These are phyloP conservation scores for Penicillium manginii DNA, from an alignment of 495 filamentous ascomycete species.

Conservation along the genomic window DNA sequence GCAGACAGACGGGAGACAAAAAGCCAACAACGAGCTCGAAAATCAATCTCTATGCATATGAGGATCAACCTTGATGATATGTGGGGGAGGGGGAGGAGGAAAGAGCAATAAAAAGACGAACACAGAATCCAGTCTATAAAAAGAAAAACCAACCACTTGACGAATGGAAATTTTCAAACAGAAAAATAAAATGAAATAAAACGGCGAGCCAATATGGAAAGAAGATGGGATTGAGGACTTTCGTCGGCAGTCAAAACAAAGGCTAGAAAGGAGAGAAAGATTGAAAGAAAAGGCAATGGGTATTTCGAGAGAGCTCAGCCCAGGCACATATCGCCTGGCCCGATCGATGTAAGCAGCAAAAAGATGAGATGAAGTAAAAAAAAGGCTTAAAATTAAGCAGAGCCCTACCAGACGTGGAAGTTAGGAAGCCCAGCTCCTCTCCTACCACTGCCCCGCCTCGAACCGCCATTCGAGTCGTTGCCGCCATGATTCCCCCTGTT, in stretches of 20 bases:
- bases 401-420: conserved; percentile 35
- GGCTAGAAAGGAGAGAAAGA: conserved; percentile 1
- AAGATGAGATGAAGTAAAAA: neutral
- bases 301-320: neutral
- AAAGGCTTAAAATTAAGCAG: conserved; percentile 1
- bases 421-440: conserved; percentile 40
- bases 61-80: conserved; percentile 9
- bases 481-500: conserved; percentile 50
- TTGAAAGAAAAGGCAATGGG: conserved; percentile 3
- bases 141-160: conserved; percentile 18
- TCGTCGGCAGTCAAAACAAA: neutral
- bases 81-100: neutral
- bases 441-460: conserved; percentile 46
- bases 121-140: conserved; percentile 26
- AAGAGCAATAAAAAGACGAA: neutral
- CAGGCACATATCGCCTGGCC: neutral
- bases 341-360: neutral
- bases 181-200: conserved; percentile 6
- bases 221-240: conserved; percentile 9
- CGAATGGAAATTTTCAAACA: conserved; percentile 19
- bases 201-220: conserved; percentile 4
- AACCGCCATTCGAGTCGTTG: conserved; percentile 34
- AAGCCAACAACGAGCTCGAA: neutral
- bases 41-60: conserved; percentile 30
- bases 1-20: neutral